Evolutionary conservation across 2,329 filamentous ascomycete genomes (phyloP), one percentile per base, ranked within the genome.

Genomic region (Trichoderma asperellum): DNA sequence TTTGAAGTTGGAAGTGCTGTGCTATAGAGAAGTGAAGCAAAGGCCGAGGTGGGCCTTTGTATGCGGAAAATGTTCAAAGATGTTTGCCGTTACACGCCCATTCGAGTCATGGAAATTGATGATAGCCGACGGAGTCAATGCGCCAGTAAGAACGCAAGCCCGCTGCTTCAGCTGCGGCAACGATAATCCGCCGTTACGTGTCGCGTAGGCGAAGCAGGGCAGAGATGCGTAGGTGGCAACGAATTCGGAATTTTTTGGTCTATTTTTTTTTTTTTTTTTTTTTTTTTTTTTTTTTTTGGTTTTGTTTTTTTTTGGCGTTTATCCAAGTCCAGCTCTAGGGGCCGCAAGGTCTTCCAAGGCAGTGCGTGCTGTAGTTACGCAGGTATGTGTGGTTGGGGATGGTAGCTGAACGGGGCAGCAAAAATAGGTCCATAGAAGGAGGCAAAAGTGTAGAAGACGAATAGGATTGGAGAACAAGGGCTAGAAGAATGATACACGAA

Each of bases 71-170:
- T 67, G 62, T 57, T 53, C 57, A 53, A 11, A 52, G 58, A 16
- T 47, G 40, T 56, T 68, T 58, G 58, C 24, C 56, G 58, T 58
- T 70, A 68, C 32, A 62, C 52, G 64, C 49, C 57, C 37, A 68
- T 68, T 68, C 64, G 69, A 68, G 64, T 68, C 68, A 70, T 70
- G 68, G 68, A 68, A 40, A 55, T 57, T 47, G 43, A 59, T 58
- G 55, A 35, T 27, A 47, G 61, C 68, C 64, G 68, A 57, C 53
- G 29, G 49, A 55, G 66, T 60, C 55, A 55, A 61, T 55, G 55
- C 56, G 64, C 64, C 64, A 68, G 64, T 68, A 27, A 29, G 24
- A 57, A 60, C 43, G 56, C 64, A 53, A 68, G 29, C 29, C 40
- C 40, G 11, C 55, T 68, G 64, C 64, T 68, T 68, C 64, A 53